A percentile compares a stretch with the other conserved stretches of the same genome.
phyloP scores from a whole-genome alignment of 129 eudicot species.

The Tanacetum coccineum region DNA sequence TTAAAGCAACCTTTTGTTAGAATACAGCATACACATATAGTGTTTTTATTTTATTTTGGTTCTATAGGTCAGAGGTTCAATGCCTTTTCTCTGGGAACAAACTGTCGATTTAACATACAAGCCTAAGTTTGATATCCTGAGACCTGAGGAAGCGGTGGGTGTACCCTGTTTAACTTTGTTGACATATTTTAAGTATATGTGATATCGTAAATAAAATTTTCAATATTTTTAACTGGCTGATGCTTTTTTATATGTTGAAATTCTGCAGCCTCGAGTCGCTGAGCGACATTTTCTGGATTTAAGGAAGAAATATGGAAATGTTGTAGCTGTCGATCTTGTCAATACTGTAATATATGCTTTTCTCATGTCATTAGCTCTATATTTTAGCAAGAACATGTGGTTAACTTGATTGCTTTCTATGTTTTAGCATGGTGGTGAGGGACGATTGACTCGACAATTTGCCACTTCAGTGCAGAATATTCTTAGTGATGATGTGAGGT shows the following conservation, averaged over 20 bases:
- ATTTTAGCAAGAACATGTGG: background rate
- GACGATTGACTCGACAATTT: conserved; percentile 61
- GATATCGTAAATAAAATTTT: background rate
- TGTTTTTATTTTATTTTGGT: conserved; percentile 4
- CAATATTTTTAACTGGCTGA: background rate
- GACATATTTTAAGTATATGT: too few relatives aligned
- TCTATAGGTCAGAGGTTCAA: conserved; percentile 86
- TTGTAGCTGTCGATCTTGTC: conserved; percentile 83
- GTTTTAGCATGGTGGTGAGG: conserved; percentile 84
- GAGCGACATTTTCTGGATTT: conserved; percentile 90
- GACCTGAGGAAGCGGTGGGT: conserved; percentile 80
- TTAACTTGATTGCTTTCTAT: conserved; percentile 13
- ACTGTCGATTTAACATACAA: conserved; percentile 92
- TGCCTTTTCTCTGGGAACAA: conserved; percentile 92
- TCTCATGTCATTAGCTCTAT: background rate
- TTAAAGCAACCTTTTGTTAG: too few relatives aligned
- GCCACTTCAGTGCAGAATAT: conserved; percentile 63
- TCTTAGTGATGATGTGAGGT: conserved; percentile 82
- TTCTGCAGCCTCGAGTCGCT: conserved; percentile 69
- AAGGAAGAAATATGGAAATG: conserved; percentile 92
- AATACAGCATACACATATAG: background rate
- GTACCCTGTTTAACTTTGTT: conserved; percentile 10
- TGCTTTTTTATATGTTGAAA: conserved; percentile 2
- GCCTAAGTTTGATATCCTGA: conserved; percentile 81
- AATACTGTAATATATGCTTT: conserved; percentile 50